Base-by-base conservation (phyloP, 2,329 filamentous ascomycete species). In the Aspergillus fischeri region DNA sequence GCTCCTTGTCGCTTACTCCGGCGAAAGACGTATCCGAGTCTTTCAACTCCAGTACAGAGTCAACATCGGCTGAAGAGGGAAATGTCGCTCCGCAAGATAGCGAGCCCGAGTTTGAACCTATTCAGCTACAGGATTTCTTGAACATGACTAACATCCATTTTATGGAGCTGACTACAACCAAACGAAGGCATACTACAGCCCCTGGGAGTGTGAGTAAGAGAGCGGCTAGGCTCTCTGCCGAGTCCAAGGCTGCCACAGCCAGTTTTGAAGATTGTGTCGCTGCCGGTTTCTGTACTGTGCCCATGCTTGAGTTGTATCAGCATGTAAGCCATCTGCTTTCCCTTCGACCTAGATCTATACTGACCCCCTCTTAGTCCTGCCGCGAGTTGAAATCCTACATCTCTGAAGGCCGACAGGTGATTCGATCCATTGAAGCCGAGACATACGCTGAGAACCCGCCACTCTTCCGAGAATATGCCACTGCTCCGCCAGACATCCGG, bases 81-180 rank as follows among this genome's bases (percentile, higher is more conserved):
- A 78, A 79, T 21, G 73, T 79, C 25, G 56, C 62, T 2, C 67
- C 72, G 27, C 73, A 81, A 56, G 76, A 80, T n/a, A 62, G 67
- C 6, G 76, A 81, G 32, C 64, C 78, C 29, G 75, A 80, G 49
- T 72, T 78, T 5, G 81, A 85, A n/a, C 80, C 81, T 24, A 92
- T 96, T 54, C 89, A 92, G 49, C 80, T 99, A 3, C 91, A 96
- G 65, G 90, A 96, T 53, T 99, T 99, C 75, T 78, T 99, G 48
- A 91, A 95, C 61, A 87, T 96, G 86, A 97, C 93, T 2, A 95
- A 91, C 58, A 96, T 99, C 67, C 90, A 92, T 54, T 99, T 99
- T 77, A 97, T 99, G 90, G 94, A 99, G 71, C 81, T 99, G 51
- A 96, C 89, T n/a, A 96, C 93, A 0, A 97, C 92, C 1, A 97